Conservation (phyloP, 352 stramenopile species). For the Phytopythium aichiense region DNA sequence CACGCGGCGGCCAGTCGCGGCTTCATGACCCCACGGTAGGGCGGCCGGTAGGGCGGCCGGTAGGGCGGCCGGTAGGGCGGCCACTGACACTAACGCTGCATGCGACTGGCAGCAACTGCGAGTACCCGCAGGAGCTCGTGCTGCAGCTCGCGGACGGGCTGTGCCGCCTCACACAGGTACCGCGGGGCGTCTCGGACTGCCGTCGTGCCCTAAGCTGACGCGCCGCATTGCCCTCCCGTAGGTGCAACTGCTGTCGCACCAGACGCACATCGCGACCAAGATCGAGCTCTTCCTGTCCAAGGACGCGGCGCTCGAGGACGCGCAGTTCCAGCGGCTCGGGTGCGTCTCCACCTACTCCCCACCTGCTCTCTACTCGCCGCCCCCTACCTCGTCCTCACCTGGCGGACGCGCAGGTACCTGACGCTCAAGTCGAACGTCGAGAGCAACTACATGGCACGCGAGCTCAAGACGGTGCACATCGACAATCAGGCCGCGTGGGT, state of each 20-base stretch:
- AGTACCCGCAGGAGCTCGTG: conserved; percentile 92
- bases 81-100: not conserved
- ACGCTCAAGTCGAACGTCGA: conserved; percentile 82
- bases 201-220: not conserved
- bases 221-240: conserved; percentile 1
- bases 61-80: not conserved
- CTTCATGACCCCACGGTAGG: conserved; percentile 79
- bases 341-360: conserved; percentile 11
- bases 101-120: conserved; percentile 67
- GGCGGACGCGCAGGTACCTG: conserved; percentile 33
- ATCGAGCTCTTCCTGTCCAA: conserved; percentile 90
- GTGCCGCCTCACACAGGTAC: conserved; percentile 66
- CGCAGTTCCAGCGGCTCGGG: conserved; percentile 75
- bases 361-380: not conserved
- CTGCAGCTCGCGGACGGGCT: conserved; percentile 69
- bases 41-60: not conserved
- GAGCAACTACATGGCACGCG: conserved; percentile 82
- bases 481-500: conserved; percentile 79
- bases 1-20: conserved; percentile 55
- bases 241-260: conserved; percentile 89
- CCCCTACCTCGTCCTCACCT: not conserved
- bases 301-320: conserved; percentile 33
- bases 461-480: conserved; percentile 93
- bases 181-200: not conserved
- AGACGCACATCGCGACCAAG: conserved; percentile 91